phyloP scores from a whole-genome alignment of 768 basidiomycete species.

The Leccinum rimulosum region DNA sequence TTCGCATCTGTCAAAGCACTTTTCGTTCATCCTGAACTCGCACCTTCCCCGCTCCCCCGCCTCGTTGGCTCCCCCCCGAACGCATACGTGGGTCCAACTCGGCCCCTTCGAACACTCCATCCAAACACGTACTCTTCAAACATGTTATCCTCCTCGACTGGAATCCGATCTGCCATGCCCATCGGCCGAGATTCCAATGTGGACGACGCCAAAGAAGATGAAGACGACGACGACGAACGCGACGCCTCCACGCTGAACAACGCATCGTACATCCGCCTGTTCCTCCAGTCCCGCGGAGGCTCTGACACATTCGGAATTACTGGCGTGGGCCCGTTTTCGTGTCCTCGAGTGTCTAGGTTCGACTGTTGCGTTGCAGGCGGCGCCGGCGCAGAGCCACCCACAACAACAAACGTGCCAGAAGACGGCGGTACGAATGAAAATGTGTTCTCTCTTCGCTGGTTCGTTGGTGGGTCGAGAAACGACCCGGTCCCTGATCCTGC shows the following conservation, averaged over 20 bases:
- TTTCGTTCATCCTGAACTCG: conserved; percentile 6
- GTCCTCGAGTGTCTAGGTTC: conserved; percentile 4
- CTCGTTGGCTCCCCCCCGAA: conserved; percentile 7
- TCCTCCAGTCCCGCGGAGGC: conserved; percentile 16
- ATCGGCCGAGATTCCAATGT: conserved; percentile 8
- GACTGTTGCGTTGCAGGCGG: background rate
- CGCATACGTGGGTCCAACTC: background rate
- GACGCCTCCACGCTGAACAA: conserved; percentile 10
- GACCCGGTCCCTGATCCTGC: background rate
- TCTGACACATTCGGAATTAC: conserved; percentile 11
- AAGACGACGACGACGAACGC: conserved; percentile 23
- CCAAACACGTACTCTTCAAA: conserved; percentile 19
- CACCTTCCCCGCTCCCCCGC: conserved; percentile 3
- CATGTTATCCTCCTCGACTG: conserved; percentile 17
- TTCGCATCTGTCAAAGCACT: background rate
- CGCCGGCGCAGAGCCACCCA: background rate
- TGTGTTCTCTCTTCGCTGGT: conserved; percentile 9
- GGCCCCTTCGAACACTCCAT: conserved; percentile 5
- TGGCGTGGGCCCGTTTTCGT: background rate
- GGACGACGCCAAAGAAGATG: conserved; percentile 8
- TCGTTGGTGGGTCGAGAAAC: conserved; percentile 11
- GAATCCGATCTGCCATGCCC: conserved; percentile 19
- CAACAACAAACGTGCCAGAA: conserved; percentile 5
- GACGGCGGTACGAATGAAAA: conserved; percentile 13
- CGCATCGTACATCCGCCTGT: conserved; percentile 9